Evolutionary conservation across 2,329 filamentous ascomycete species (phyloP).

Genomic region (Colletotrichum orchidophilum): DNA sequence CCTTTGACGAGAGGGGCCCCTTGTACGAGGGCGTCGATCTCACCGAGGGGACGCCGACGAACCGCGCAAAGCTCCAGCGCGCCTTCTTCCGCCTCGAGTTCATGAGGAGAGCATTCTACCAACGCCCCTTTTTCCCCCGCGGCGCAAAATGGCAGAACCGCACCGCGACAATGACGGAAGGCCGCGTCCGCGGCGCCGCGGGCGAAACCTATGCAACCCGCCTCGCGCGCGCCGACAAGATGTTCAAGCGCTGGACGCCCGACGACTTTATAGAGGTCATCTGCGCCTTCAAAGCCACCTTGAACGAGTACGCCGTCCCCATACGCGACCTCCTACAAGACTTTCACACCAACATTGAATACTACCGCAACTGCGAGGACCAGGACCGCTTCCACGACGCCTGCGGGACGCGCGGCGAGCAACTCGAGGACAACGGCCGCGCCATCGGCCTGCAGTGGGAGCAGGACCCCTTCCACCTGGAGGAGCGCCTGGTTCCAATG

Average conservation of each 20-base stretch:
- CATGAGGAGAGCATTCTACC: slow-evolving; percentile 9
- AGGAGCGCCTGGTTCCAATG: not conserved
- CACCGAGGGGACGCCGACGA: not conserved
- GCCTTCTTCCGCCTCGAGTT: slow-evolving; percentile 29
- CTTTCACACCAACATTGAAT: not conserved
- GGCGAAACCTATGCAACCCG: slow-evolving; percentile 10
- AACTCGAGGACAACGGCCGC: not conserved
- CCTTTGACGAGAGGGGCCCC: not conserved
- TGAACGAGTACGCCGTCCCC: slow-evolving; percentile 12
- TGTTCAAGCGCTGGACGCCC: slow-evolving; percentile 5
- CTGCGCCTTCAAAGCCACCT: slow-evolving; percentile 24
- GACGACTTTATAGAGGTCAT: slow-evolving; percentile 9
- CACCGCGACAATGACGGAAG: not conserved
- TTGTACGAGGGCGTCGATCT: not conserved
- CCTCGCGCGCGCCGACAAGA: not conserved
- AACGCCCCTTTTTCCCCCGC: not conserved
- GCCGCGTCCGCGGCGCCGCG: not conserved
- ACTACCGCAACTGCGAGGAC: not conserved
- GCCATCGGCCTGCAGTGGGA: slow-evolving; percentile 8
- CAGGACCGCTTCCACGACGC: not conserved
- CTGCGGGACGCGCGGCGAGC: not conserved
- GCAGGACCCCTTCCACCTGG: not conserved
- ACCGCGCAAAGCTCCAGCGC: slow-evolving; percentile 8
- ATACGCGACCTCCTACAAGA: not conserved
- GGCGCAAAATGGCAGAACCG: slow-evolving; percentile 6